Percentiles rank a stretch among this genome's conserved stretches.
Conservation (phyloP, 257 asterid species). For the Penstemon davidsonii region DNA sequence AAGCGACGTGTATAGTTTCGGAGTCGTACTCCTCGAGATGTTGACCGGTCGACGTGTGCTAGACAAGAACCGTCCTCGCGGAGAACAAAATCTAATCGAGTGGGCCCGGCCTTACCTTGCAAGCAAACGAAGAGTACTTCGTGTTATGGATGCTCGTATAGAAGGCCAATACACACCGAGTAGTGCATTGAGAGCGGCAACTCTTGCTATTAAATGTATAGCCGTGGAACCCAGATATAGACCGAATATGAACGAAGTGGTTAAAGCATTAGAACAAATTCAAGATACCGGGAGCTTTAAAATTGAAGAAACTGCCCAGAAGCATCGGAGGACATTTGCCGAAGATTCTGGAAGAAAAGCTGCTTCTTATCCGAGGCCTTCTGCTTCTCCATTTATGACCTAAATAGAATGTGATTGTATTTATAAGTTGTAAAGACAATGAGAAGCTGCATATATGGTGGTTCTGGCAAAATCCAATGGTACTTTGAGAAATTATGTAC, state of each 20-base stretch:
- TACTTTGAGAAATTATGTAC: conserved; percentile 27
- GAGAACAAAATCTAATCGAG: conserved; percentile 68
- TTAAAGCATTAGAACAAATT: conserved; percentile 54
- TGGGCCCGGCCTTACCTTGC: conserved; percentile 67
- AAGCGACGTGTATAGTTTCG: conserved; percentile 74
- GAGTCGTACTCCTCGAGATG: conserved; percentile 76
- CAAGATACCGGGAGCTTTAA: conserved; percentile 47
- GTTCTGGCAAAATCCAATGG: not conserved
- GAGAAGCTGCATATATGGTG: conserved; percentile 14
- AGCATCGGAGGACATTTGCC: conserved; percentile 29
- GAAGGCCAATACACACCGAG: conserved; percentile 55
- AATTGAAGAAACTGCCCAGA: conserved; percentile 37
- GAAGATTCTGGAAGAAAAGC: conserved; percentile 38
- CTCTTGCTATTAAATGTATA: conserved; percentile 57
- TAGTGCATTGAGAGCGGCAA: conserved; percentile 49
- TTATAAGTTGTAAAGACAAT: conserved; percentile 22
- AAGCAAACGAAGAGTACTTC: conserved; percentile 55
- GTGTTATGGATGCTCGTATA: conserved; percentile 57
- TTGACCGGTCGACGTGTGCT: conserved; percentile 59
- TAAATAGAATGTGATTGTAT: conserved; percentile 26
- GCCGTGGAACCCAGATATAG: conserved; percentile 49
- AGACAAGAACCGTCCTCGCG: conserved; percentile 66
- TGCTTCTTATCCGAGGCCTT: conserved; percentile 54
- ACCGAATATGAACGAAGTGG: conserved; percentile 63
- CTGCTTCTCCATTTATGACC: conserved; percentile 39